A percentile compares a stretch with the other conserved stretches of the same genome.
Conservation (phyloP, 2,329 filamentous ascomycete species). For the Blumeriella jaapii region DNA sequence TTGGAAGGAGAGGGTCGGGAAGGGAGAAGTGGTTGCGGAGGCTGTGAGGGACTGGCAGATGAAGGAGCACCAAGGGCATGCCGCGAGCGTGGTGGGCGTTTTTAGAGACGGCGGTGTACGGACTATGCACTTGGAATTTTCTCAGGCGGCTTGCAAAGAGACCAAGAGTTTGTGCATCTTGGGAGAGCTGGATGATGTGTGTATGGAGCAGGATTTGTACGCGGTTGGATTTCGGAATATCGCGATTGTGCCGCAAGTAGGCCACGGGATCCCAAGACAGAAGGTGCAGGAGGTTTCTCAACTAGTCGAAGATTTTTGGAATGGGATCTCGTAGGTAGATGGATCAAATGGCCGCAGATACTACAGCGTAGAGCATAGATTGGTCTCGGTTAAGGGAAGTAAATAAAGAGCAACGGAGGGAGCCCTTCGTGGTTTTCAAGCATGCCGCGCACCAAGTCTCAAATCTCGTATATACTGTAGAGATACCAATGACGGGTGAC, state of each 20-base stretch:
- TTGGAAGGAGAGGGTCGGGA: conserved; percentile 33
- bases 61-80: conserved; percentile 34
- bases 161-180: conserved; percentile 27
- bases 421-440: no score
- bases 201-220: conserved; percentile 25
- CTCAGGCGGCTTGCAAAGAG: conserved; percentile 18
- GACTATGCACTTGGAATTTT: conserved; percentile 29
- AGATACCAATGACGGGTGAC: no score
- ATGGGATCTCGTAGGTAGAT: conserved; percentile 27
- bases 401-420: no score
- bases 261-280: conserved; percentile 31
- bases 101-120: conserved; percentile 35
- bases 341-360: no score
- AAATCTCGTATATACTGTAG: no score
- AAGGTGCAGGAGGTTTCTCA: conserved; percentile 7
- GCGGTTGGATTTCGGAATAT: conserved; percentile 26
- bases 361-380: no score
- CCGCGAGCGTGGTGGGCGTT: conserved; percentile 34
- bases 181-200: conserved; percentile 27
- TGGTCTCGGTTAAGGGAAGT: no score
- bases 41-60: conserved; percentile 39
- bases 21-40: conserved; percentile 33
- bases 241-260: conserved; percentile 28
- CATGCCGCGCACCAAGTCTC: no score
- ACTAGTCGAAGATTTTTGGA: conserved; percentile 8